These are phyloP conservation scores for Aspergillus ochraceoroseus DNA, from an alignment of 2,329 filamentous ascomycete genomes.

Conservation along the genomic window DNA sequence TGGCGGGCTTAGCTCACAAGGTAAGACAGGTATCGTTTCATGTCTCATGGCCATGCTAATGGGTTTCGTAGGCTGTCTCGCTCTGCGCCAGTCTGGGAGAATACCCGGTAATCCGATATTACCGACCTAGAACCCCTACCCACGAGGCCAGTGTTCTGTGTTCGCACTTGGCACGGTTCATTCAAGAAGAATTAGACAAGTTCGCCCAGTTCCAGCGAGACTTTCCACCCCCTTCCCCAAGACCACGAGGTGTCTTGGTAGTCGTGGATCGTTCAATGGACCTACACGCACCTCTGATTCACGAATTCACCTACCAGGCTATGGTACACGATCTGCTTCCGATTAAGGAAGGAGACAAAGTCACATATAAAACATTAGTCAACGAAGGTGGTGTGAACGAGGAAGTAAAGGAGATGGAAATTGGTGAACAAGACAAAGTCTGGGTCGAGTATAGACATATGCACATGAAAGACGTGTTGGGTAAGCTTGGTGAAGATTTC, in stretches of 20 bases:
- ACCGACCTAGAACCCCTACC: conserved; percentile 65
- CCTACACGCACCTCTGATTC: conserved; percentile 75
- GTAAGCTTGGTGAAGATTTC: conserved; percentile 88
- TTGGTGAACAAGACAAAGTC: conserved; percentile 83
- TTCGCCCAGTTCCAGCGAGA: conserved; percentile 79
- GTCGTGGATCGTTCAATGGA: conserved; percentile 94
- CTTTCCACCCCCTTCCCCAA: conserved; percentile 68
- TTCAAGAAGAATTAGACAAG: conserved; percentile 84
- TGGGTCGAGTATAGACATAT: conserved; percentile 93
- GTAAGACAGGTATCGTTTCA: conserved; percentile 44
- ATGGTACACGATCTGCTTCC: conserved; percentile 93
- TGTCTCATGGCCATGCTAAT: conserved; percentile 18
- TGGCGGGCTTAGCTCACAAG: conserved; percentile 83
- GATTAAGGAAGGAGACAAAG: conserved; percentile 81
- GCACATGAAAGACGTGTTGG: conserved; percentile 97
- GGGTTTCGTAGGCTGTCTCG: conserved; percentile 61
- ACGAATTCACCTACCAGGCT: conserved; percentile 97
- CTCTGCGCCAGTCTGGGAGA: conserved; percentile 91
- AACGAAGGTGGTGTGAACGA: conserved; percentile 67
- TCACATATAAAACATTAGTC: conserved; percentile 74
- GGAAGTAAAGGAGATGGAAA: conserved; percentile 84
- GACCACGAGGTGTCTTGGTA: conserved; percentile 76
- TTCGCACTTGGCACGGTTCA: conserved; percentile 80
- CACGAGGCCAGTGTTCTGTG: conserved; percentile 88
- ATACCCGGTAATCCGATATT: conserved; percentile 89